These are phyloP conservation scores for Sarocladiaceae sp. DNA, from an alignment of 2,329 filamentous ascomycete genomes.

Conservation along the genomic window DNA sequence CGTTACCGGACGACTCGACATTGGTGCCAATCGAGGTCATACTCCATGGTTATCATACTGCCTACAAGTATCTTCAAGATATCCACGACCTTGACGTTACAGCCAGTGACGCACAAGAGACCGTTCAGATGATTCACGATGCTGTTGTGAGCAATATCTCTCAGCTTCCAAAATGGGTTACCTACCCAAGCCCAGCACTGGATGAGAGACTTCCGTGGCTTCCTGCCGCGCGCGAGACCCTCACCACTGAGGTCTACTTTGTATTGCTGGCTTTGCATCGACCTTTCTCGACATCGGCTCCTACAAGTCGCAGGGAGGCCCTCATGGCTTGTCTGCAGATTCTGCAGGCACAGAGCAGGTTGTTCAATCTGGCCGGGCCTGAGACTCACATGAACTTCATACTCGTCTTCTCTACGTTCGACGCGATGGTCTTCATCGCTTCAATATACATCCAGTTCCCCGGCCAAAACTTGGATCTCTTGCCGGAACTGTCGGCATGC, in stretches of 20 bases:
- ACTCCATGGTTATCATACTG: constrained; percentile 12
- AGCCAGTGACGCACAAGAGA: background rate
- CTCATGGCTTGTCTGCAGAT: constrained; percentile 9
- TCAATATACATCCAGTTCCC: constrained; percentile 12
- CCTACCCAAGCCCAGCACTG: background rate
- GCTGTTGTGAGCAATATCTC: constrained; percentile 9
- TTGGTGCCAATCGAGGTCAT: constrained; percentile 9
- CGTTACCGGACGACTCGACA: background rate
- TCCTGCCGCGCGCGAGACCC: constrained; percentile 8
- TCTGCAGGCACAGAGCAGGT: constrained; percentile 11
- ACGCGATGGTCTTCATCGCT: constrained; percentile 12
- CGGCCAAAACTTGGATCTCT: constrained; percentile 5
- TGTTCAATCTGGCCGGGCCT: constrained; percentile 9
- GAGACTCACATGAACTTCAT: constrained; percentile 7
- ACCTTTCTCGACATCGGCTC: constrained; percentile 7
- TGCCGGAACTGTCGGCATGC: constrained; percentile 1
- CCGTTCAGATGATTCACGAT: constrained; percentile 10
- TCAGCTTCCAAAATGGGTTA: constrained; percentile 10
- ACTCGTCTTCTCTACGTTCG: constrained; percentile 13
- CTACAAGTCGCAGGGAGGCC: constrained; percentile 7
- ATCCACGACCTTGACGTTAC: constrained; percentile 9
- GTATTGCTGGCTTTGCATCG: constrained; percentile 12
- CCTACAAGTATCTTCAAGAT: constrained; percentile 11
- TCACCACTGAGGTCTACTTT: constrained; percentile 12
- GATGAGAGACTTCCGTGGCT: constrained; percentile 8